A percentile compares a stretch with the other conserved stretches of the same genome.
These are phyloP conservation scores for Setomelanomma holmii DNA, from an alignment of 2,329 filamentous ascomycete genomes.

Conservation along the genomic window DNA sequence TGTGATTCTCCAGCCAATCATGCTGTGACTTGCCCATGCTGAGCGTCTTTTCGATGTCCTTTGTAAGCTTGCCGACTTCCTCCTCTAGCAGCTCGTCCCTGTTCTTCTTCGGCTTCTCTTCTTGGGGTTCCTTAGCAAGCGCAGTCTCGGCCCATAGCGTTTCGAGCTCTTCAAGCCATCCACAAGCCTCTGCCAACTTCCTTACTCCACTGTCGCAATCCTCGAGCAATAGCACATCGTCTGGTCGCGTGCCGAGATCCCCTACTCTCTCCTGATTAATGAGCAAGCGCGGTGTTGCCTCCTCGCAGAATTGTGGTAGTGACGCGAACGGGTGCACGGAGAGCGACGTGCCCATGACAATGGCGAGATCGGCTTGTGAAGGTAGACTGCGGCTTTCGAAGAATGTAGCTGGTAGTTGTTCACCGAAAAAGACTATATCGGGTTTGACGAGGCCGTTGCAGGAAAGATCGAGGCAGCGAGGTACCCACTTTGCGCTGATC, in stretches of 20 bases:
- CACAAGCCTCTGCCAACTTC: conserved; percentile 77
- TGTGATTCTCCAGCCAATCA: conserved; percentile 44
- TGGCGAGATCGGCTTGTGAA: conserved; percentile 73
- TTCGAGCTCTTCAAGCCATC: conserved; percentile 87
- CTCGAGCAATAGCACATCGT: conserved; percentile 85
- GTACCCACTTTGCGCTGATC: conserved; percentile 72
- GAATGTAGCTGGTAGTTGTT: conserved; percentile 72
- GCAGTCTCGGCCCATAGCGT: conserved; percentile 73
- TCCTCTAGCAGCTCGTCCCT: conserved; percentile 65
- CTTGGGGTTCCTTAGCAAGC: conserved; percentile 43
- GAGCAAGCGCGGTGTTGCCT: conserved; percentile 75
- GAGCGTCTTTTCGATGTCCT: conserved; percentile 64
- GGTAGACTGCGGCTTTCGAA: conserved; percentile 64
- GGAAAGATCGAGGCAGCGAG: conserved; percentile 65
- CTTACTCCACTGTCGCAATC: conserved; percentile 85
- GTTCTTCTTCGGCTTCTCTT: conserved; percentile 52
- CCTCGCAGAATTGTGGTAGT: conserved; percentile 69
- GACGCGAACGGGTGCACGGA: conserved; percentile 88
- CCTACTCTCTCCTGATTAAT: conserved; percentile 90
- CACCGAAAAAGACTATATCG: conserved; percentile 94
- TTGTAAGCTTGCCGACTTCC: conserved; percentile 65
- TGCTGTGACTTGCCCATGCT: conserved; percentile 36
- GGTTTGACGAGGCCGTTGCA: conserved; percentile 89
- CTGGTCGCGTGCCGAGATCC: conserved; percentile 73
- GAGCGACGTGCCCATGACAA: conserved; percentile 89